These are phyloP conservation scores for Neurospora sp. DNA, from an alignment of 495 filamentous ascomycete genomes.

Conservation along the genomic window DNA sequence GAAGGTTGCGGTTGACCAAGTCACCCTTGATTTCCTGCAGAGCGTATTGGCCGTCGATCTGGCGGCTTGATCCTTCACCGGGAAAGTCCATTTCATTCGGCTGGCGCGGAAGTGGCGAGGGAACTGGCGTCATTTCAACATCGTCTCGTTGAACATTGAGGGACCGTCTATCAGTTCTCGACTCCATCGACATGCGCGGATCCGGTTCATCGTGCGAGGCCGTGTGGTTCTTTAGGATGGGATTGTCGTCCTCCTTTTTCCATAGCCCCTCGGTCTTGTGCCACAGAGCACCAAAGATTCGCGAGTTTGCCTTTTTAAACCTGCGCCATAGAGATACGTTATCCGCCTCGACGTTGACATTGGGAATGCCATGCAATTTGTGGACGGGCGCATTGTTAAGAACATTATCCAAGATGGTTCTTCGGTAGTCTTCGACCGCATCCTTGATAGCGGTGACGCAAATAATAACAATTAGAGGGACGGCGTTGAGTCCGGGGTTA, in stretches of 20 bases:
- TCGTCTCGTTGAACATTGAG: conserved; percentile 42
- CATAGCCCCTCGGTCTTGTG: conserved; percentile 26
- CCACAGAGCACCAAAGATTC: conserved; percentile 50
- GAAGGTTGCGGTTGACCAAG: conserved; percentile 37
- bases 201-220: conserved; percentile 32
- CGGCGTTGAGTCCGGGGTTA: conserved; percentile 82
- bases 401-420: conserved; percentile 85
- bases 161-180: conserved; percentile 52
- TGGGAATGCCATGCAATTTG: conserved; percentile 75
- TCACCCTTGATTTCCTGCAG: conserved; percentile 31
- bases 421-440: conserved; percentile 93
- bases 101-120: conserved; percentile 57
- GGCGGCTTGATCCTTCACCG: conserved; percentile 9
- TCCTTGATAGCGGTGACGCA: conserved; percentile 87
- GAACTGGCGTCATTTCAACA: conserved; percentile 94
- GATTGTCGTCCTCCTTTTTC: conserved; percentile 32
- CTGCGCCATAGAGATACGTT: conserved; percentile 77
- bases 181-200: conserved; percentile 57
- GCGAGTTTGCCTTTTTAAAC: conserved; percentile 82
- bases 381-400: conserved; percentile 96
- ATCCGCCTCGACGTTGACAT: conserved; percentile 87
- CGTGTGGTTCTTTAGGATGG: conserved; percentile 23
- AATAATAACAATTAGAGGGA: conserved; percentile 93
- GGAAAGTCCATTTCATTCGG: conserved; percentile 15
- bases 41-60: conserved; percentile 33